Base-by-base conservation (phyloP, 1,284 basidiomycete species). In the Naganishia sp. region DNA sequence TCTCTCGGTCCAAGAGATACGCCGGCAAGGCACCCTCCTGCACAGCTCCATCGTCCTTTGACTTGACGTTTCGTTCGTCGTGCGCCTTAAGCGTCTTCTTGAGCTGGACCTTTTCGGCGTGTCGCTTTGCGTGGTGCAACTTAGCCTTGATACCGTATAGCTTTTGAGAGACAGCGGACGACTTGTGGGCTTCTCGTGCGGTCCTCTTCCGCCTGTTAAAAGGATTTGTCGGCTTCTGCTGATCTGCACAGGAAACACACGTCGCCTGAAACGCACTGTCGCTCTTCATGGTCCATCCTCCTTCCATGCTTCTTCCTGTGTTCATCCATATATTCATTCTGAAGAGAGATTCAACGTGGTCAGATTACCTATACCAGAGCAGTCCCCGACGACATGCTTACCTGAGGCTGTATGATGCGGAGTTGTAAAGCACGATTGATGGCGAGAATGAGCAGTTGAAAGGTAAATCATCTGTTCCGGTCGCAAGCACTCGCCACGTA, bases 61-160 rank as follows among this genome's bases (percentile, higher is more conserved):
- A 90, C 81, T 96, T 99, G 82, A 98, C 88, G 77, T 99, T 94
- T 71, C 95, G 88, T 81, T 99, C 94, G 81, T 99, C 96, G 83
- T 99, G 96, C 36, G 94, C 93, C 79, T 97, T 97, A 82, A 99
- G 88, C 48, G 93, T 95, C 85, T 99, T 99, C 82, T 95, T 96
- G 84, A 99, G 90, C 79, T 95, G 93, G 53, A 99, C 90, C 83
- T 99, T 99, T 83, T 99, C 92, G 46, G 92, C 87, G 81, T 98
- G 92, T 67, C 94, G 89, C 81, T 90, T 94, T 65, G 92, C 92
- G 78, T 99, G 96, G 42, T 97, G 87, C 52, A 99, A 84, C 82
- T 99, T 99, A 74, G 94, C 96, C 83, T 97, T 98, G 74, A 97
- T 84, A 81, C 96, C 96, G 73, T 94, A 94, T 50, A 91, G 87